Percentiles rank a stretch among this genome's conserved stretches.
These are phyloP conservation scores for Candida orba DNA, from an alignment of 805 yeast genomes.

Conservation along the genomic window DNA sequence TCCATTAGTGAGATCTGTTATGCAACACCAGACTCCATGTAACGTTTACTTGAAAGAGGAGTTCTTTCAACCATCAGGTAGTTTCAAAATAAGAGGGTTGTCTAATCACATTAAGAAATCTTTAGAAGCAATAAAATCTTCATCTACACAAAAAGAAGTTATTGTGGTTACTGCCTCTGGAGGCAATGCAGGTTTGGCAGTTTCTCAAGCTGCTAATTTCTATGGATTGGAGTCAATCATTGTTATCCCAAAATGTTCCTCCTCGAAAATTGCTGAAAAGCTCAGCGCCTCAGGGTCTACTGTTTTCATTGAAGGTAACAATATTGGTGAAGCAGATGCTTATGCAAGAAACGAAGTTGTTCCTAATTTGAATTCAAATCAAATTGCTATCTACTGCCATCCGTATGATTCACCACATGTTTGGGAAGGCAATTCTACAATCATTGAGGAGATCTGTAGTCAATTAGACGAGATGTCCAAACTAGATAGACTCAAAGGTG, in stretches of 20 bases:
- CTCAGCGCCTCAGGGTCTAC: constrained; percentile 43
- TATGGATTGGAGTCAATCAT: constrained; percentile 40
- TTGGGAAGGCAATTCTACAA: constrained; percentile 48
- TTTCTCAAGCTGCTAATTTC: constrained; percentile 39
- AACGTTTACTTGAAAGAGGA: constrained; percentile 42
- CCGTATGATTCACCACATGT: constrained; percentile 45
- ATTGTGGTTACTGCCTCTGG: constrained; percentile 47
- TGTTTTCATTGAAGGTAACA: constrained; percentile 38
- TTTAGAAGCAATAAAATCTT: constrained; percentile 18
- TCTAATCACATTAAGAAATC: constrained; percentile 38
- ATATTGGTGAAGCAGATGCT: constrained; percentile 46
- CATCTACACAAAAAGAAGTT: constrained; percentile 26
- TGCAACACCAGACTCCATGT: constrained; percentile 26
- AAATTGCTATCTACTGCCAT: constrained; percentile 42
- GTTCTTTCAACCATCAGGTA: constrained; percentile 48
- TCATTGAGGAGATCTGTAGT: constrained; percentile 37
- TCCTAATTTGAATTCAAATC: constrained; percentile 14
- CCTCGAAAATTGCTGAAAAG: constrained; percentile 36
- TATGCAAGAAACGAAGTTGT: constrained; percentile 29
- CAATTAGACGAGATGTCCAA: constrained; percentile 20
- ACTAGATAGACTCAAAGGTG: constrained; percentile 30
- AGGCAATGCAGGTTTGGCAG: constrained; percentile 51
- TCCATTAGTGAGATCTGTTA: constrained; percentile 30
- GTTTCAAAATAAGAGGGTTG: constrained; percentile 50
- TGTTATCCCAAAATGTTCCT: constrained; percentile 49